Evolutionary conservation across 2,329 filamentous ascomycete genomes (phyloP), one percentile per base, ranked within the genome.

Genomic region (Rhynchosporium agropyri): DNA sequence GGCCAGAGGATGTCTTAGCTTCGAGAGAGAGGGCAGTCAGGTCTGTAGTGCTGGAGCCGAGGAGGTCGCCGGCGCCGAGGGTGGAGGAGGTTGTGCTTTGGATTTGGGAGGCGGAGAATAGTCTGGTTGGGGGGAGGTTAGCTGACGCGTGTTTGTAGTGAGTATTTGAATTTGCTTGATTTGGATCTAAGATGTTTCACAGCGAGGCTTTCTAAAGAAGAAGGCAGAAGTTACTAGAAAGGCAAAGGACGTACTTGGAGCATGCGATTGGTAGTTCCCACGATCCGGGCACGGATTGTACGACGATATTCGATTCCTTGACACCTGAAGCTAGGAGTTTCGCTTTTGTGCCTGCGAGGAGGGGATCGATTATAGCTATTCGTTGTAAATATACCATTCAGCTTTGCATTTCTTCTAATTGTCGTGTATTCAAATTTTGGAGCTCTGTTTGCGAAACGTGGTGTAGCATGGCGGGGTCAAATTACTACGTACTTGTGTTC

Each of bases 181-280:
- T 42, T 42, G 40, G 40, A 20, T 20, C 20, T 20, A 20, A 20
- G 20, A 20, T 20, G 20, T 20, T 20, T 20, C 20, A 20, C 20
- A 20, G 20, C 20, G 20, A 20, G 20, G 20, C 20, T 20, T 20
- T 20, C 20, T 12, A 12, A 12, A 15, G 40, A 15, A 5, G 8
- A 12, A 15, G 40, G 40, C 3, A 12, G 40, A 15, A 15, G 40
- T 12, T 9, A 42, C 10, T 50, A 15, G 13, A 50, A 46, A 42
- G 42, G 63, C 36, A 42, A 15, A 20, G 40, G 5, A 51, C 58
- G 38, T 66, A 74, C 73, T 72, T 72, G 6, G 70, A 70, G 94
- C 89, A 90, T 48, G 92, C 92, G 73, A 94, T 91, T 58, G 95
- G 95, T 49, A 99, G 83, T 79, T 99, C 95, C 84, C 96, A 99